Conservation (phyloP, 2,329 filamentous ascomycete species). For the Ambrosiella cleistominuta region DNA sequence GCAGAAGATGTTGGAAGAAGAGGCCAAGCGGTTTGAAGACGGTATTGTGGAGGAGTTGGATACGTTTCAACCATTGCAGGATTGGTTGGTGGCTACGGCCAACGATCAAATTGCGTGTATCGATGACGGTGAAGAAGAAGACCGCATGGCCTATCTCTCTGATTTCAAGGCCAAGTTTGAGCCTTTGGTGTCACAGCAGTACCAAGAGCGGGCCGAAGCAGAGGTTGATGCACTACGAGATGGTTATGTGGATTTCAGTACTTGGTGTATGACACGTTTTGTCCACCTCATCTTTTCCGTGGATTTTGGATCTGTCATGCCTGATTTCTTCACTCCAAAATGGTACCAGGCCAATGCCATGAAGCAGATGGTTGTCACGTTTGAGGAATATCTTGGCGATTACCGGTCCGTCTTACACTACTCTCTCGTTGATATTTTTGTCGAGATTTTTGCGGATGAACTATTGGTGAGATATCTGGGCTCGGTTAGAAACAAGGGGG, state of each 20-base stretch:
- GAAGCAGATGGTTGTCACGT: slow-evolving; percentile 84
- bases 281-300: slow-evolving; percentile 74
- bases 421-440: slow-evolving; percentile 74
- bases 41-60: slow-evolving; percentile 35
- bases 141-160: slow-evolving; percentile 63
- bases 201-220: slow-evolving; percentile 53
- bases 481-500: slow-evolving; percentile 72
- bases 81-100: slow-evolving; percentile 91
- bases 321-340: slow-evolving; percentile 74
- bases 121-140: slow-evolving; percentile 67
- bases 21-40: slow-evolving; percentile 55
- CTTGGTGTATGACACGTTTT: slow-evolving; percentile 80
- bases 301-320: slow-evolving; percentile 69
- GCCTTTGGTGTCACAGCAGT: slow-evolving; percentile 60
- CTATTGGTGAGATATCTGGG: slow-evolving; percentile 72
- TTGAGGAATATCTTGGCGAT: slow-evolving; percentile 86
- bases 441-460: slow-evolving; percentile 85
- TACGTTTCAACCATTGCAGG: slow-evolving; percentile 64
- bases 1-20: slow-evolving; percentile 76
- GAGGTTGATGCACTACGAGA: slow-evolving; percentile 66
- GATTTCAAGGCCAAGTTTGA: slow-evolving; percentile 74
- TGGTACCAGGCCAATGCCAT: slow-evolving; percentile 83
- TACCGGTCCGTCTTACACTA: slow-evolving; percentile 73
- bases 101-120: slow-evolving; percentile 99
- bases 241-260: slow-evolving; percentile 87